Base-by-base conservation (phyloP, 2,329 filamentous ascomycete species). In the Arthrobotrys iridis region DNA sequence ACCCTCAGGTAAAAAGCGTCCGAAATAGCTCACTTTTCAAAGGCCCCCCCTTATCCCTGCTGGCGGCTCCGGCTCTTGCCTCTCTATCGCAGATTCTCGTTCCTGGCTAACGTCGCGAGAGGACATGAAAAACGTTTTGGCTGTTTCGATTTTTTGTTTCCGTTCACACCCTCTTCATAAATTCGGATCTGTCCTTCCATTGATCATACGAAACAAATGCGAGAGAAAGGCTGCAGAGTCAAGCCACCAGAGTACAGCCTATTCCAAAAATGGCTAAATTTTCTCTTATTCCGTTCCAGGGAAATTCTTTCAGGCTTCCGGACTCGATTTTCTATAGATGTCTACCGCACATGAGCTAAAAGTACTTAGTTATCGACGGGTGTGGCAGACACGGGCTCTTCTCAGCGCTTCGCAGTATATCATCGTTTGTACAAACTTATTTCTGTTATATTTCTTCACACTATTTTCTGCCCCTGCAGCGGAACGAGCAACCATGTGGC, bases 241-340 rank as follows among this genome's bases (percentile, higher is more conserved):
- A 71, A 74, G 66, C 58, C 66, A 71, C 58, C n/a, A 13, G 35
- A 22, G 45, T 64, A 71, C 58, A 64, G 50, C 65, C 70, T 63
- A 74, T 74, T 62, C 70, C 70, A 57, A 67, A 74, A 67, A 57
- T 67, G 70, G 70, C 35, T 33, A 74, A 60, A 59, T 50, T 26
- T 46, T 60, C 45, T 70, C 65, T 45, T 22, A 18, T 26, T 35
- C 10, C 33, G 13, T 15, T 20, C 20, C 30, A 11, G 35, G 33
- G 37, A 40, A 20, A 48, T 30, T 35, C 13, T 46, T 57, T 43
- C 41, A 3, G 10, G 10, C 20, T 24, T 46, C 41, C 52, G 52
- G 15, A 22, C 11, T 11, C 1, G 50, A 20, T 3, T 28, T 11
- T 52, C 26, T 15, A 11, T 60, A 50, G 52, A 68, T 50, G 52